Conservation (phyloP, 1,284 basidiomycete genomes). For the Naganishia liquefaciens region DNA sequence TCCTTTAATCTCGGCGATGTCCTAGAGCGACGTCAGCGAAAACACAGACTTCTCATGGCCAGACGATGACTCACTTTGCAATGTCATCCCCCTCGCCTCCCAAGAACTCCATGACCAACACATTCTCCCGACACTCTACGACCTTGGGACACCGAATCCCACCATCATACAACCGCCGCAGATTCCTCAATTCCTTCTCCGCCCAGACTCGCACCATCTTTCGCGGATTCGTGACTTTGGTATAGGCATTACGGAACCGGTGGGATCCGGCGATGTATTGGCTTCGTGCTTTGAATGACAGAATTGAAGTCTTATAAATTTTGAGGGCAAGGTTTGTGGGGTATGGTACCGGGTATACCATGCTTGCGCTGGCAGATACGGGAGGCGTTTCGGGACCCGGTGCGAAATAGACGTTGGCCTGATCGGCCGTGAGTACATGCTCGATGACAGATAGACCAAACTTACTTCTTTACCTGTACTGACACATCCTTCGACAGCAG, state of each 20-base stretch:
- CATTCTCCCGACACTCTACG: slow-evolving; percentile 91
- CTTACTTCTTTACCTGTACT: slow-evolving; percentile 92
- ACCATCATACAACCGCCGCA: slow-evolving; percentile 77
- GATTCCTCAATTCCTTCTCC: slow-evolving; percentile 97
- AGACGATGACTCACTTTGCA: slow-evolving; percentile 30
- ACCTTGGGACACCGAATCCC: slow-evolving; percentile 85
- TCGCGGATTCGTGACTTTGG: slow-evolving; percentile 79
- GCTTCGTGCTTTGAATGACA: slow-evolving; percentile 95
- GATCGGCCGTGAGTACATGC: slow-evolving; percentile 15
- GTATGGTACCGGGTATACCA: slow-evolving; percentile 57
- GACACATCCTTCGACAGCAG: slow-evolving; percentile 88
- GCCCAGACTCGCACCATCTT: slow-evolving; percentile 99
- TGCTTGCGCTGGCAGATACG: slow-evolving; percentile 29
- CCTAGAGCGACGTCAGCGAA: slow-evolving; percentile 55
- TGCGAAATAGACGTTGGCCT: slow-evolving; percentile 94
- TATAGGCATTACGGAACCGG: slow-evolving; percentile 90
- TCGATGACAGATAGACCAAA: not conserved
- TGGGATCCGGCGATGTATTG: slow-evolving; percentile 88
- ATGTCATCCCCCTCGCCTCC: slow-evolving; percentile 55
- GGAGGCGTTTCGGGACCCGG: slow-evolving; percentile 63
- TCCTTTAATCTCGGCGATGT: slow-evolving; percentile 90
- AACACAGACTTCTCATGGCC: not conserved
- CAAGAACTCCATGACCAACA: slow-evolving; percentile 93
- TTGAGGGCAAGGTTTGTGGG: slow-evolving; percentile 78
- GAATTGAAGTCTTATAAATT: slow-evolving; percentile 98